Evolutionary conservation across 192 early-diverging fungal genomes (phyloP), one percentile per base, ranked within the genome.

Genomic region (Coemansia guatemalensis): DNA sequence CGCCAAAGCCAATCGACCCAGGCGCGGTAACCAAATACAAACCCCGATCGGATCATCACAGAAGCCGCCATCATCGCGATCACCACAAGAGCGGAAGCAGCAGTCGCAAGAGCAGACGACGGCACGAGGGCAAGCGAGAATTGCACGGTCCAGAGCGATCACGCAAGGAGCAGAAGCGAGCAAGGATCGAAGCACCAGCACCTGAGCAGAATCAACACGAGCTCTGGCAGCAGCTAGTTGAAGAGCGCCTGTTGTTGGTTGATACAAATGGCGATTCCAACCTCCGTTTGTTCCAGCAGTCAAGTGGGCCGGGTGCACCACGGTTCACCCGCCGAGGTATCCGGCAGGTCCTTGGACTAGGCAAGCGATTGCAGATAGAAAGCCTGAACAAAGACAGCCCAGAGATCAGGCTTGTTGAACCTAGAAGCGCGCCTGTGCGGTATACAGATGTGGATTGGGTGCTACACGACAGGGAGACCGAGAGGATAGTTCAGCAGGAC

Each of bases 391-490:
- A 21, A 2, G 65, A 58, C 18, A 61, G 51, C 0, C 52, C 33
- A 33, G 56, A 44, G 25, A 67, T 73, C 27, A 29, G 41, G 21
- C 55, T 75, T 17, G 73, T 65, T 7, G 39, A 39, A 29, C 21
- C 3, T 14, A 4, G 2, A 9, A 44, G 7, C 2, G 17, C 25
- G 1, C 20, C 23, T 1, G 24, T n/a, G 23, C 61, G 67, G 7
- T 75, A 75, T 20, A 52, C 53, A 44, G 63, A 58, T 17, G 24
- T 65, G 1, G 67, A 75, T 29, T 75, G 73, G 73, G 32, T 12
- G 30, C 22, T 26, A 3, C 39, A 58, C 8, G 51, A 22, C 11
- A 26, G 56, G 3, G 14, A 33, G 0, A 30, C 14, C 2, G 67
- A 75, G 44, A 33, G 55, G 6, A 47, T 69, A 5, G 58, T 41